A percentile compares a stretch with the other conserved stretches of the same genome.
Conservation (phyloP, 2,329 filamentous ascomycete species). For the Calonectria pauciramosa region DNA sequence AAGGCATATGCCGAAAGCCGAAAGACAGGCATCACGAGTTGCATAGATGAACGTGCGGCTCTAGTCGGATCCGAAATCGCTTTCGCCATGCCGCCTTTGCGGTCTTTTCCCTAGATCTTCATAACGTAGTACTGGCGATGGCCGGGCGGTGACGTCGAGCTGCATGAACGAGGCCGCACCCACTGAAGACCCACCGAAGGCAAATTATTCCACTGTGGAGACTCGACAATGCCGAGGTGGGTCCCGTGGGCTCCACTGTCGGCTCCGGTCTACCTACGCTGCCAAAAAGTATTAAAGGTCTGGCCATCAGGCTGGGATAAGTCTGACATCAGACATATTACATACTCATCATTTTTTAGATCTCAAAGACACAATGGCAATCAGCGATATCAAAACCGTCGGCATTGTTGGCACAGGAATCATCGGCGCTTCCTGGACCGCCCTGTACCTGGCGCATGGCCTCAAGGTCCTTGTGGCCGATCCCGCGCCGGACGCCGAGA, state of each 20-base stretch:
- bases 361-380: neutral
- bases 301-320: neutral
- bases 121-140: neutral
- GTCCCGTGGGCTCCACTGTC: neutral
- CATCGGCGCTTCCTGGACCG: neutral
- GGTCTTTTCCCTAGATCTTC: neutral
- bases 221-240: neutral
- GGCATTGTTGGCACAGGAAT: slow-evolving; percentile 1
- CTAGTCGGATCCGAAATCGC: neutral
- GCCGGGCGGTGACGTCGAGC: slow-evolving; percentile 1
- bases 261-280: neutral
- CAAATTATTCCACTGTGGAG: neutral
- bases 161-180: slow-evolving; percentile 9
- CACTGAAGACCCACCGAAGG: slow-evolving; percentile 4
- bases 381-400: neutral
- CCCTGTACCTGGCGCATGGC: neutral
- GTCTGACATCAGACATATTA: neutral
- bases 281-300: slow-evolving; percentile 4
- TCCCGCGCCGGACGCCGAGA: neutral
- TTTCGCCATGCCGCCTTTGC: neutral
- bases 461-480: slow-evolving; percentile 2
- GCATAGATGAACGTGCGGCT: neutral
- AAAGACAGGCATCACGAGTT: neutral
- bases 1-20: neutral
- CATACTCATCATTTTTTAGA: neutral